These are phyloP conservation scores for Lophiotrema nucula DNA, from an alignment of 495 filamentous ascomycete species.

Conservation along the genomic window DNA sequence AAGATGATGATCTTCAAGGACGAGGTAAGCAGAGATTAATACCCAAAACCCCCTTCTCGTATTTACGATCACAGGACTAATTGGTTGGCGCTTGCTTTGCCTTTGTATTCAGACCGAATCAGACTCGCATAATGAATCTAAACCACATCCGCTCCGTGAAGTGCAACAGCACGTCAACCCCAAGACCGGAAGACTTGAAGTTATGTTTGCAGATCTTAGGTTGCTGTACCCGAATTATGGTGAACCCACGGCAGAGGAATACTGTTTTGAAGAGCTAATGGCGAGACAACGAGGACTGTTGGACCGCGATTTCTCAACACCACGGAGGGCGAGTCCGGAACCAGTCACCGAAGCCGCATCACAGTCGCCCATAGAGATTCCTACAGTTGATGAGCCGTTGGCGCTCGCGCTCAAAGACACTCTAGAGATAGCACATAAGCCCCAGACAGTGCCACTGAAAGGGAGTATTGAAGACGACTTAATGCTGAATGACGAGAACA, in stretches of 20 bases:
- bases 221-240: constrained; percentile 75
- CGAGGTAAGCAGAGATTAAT: constrained; percentile 66
- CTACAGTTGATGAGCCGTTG: background rate
- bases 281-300: constrained; percentile 79
- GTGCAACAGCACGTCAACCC: constrained; percentile 75
- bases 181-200: constrained; percentile 73
- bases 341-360: background rate
- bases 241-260: constrained; percentile 64
- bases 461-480: constrained; percentile 22
- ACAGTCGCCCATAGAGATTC: background rate
- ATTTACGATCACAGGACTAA: constrained; percentile 99
- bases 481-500: constrained; percentile 40
- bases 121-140: constrained; percentile 41
- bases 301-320: constrained; percentile 59
- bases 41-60: constrained; percentile 48
- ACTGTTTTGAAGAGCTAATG: constrained; percentile 87
- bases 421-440: constrained; percentile 1
- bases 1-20: constrained; percentile 96
- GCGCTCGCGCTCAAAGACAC: constrained; percentile 12
- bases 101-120: constrained; percentile 59
- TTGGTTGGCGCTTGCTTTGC: constrained; percentile 64
- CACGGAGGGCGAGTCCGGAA: background rate
- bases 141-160: constrained; percentile 44
- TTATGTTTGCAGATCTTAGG: constrained; percentile 81
- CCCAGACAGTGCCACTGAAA: constrained; percentile 20